These are phyloP conservation scores for Alloteropsis semialata DNA, from an alignment of 176 grass and related monocot genomes.

Conservation along the genomic window DNA sequence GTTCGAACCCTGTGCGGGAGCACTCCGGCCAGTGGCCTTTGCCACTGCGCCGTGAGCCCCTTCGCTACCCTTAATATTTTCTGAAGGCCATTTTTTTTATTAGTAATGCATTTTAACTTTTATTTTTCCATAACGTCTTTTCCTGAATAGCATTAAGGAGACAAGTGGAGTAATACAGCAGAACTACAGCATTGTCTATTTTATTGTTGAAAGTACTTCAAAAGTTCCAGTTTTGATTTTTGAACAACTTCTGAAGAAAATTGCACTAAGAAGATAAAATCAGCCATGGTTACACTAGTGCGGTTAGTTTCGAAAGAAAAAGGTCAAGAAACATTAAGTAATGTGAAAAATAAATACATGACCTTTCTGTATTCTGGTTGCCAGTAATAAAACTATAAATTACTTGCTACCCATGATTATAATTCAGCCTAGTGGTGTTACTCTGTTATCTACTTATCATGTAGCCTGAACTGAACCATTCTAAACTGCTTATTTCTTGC, in stretches of 20 bases:
- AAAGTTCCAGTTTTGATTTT: not conserved
- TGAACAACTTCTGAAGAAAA: conserved; percentile 4
- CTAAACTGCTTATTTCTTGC: conserved; percentile 12
- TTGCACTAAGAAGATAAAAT: not conserved
- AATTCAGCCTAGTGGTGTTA: not conserved
- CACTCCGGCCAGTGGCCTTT: too few species aligned
- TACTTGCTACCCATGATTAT: conserved; percentile 4
- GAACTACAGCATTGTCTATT: not conserved
- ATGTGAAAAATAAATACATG: not conserved
- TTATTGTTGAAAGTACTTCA: not conserved
- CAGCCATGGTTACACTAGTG: not conserved
- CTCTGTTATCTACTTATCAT: not conserved
- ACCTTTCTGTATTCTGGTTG: not conserved
- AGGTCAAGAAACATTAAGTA: not conserved
- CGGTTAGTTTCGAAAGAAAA: not conserved
- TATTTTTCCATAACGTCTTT: not conserved
- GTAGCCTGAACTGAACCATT: not conserved
- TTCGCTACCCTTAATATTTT: not conserved
- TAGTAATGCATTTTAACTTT: not conserved
- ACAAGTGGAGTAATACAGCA: not conserved
- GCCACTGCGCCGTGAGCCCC: too few species aligned
- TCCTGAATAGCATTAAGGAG: not conserved
- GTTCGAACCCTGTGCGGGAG: too few species aligned
- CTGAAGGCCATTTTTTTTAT: not conserved
- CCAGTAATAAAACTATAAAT: not conserved